phyloP scores from a whole-genome alignment of 2,329 filamentous ascomycete genomes.

The Didymella pomorum region DNA sequence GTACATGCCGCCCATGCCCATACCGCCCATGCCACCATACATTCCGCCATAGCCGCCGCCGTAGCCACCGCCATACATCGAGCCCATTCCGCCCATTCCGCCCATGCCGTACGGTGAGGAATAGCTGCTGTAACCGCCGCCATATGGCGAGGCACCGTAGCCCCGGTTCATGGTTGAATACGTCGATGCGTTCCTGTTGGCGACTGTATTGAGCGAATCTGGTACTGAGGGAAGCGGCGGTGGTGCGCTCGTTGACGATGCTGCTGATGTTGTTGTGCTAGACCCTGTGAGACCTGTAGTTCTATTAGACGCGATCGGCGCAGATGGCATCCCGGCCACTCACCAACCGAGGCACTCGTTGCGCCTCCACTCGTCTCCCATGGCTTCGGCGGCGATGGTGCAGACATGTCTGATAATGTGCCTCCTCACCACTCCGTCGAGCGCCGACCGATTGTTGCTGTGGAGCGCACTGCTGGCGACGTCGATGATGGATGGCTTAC shows the following conservation, averaged over 20 bases:
- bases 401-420: slow-evolving; percentile 58
- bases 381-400: slow-evolving; percentile 89
- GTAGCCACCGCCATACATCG: slow-evolving; percentile 48
- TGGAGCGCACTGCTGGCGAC: slow-evolving; percentile 19
- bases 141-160: slow-evolving; percentile 58
- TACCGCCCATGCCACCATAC: slow-evolving; percentile 38
- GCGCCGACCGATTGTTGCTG: slow-evolving; percentile 24
- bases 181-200: slow-evolving; percentile 86
- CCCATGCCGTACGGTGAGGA: slow-evolving; percentile 49
- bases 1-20: slow-evolving; percentile 54
- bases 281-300: slow-evolving; percentile 45
- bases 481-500: slow-evolving; percentile 22
- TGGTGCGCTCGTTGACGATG: slow-evolving; percentile 52
- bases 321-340: slow-evolving; percentile 30
- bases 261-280: slow-evolving; percentile 54
- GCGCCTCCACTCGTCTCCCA: slow-evolving; percentile 84
- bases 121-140: slow-evolving; percentile 59
- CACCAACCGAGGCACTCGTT: slow-evolving; percentile 51
- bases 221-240: slow-evolving; percentile 85
- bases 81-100: slow-evolving; percentile 32
- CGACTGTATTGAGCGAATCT: slow-evolving; percentile 76
- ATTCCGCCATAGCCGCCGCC: slow-evolving; percentile 56
- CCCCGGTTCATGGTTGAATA: slow-evolving; percentile 73
- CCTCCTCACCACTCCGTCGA: slow-evolving; percentile 37
- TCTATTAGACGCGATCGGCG: slow-evolving; percentile 35